These are phyloP conservation scores for Tetraselmis chui DNA, from an alignment of 139 green algal genomes.

Conservation along the genomic window DNA sequence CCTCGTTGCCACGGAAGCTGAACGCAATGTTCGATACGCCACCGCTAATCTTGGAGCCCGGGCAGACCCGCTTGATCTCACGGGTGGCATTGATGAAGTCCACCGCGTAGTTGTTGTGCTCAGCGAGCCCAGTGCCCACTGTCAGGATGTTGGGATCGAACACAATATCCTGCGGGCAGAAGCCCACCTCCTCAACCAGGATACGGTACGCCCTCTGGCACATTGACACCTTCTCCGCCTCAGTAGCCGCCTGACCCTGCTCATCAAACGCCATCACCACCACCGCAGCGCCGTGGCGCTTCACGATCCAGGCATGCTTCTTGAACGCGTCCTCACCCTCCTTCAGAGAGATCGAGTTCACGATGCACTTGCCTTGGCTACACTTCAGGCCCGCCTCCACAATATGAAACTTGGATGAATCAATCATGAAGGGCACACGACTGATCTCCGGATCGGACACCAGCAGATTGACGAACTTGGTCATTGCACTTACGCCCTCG, in stretches of 20 bases:
- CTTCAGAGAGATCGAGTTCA: conserved; percentile 98
- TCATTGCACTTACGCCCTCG: conserved; percentile 91
- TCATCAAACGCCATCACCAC: conserved; percentile 99
- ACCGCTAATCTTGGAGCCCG: conserved; percentile 88
- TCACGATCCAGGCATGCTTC: conserved; percentile 66
- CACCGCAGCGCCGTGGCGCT: conserved; percentile 85
- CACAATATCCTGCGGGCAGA: conserved; percentile 94
- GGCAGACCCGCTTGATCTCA: conserved; percentile 93
- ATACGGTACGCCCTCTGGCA: conserved; percentile 90
- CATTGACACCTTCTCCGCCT: conserved; percentile 68
- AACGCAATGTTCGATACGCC: conserved; percentile 98
- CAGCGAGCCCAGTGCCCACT: conserved; percentile 87
- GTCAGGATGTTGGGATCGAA: conserved; percentile 99
- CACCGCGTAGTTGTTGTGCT: conserved; percentile 99
- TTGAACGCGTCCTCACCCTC: conserved; percentile 92
- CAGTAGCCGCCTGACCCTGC: conserved; percentile 57
- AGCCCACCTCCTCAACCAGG: conserved; percentile 90
- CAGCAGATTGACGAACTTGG: conserved; percentile 86
- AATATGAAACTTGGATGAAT: conserved; percentile 95
- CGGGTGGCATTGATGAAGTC: conserved; percentile 91
- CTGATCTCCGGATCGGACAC: conserved; percentile 91
- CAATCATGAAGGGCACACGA: conserved; percentile 97
- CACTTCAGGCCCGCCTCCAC: conserved; percentile 97
- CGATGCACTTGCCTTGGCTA: conserved; percentile 95
- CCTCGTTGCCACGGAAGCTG: conserved; percentile 95